Percentiles rank a stretch among this genome's conserved stretches.
Evolutionary conservation across 1,284 basidiomycete species (phyloP).

Genomic region (Paramarasmius palmivorus): DNA sequence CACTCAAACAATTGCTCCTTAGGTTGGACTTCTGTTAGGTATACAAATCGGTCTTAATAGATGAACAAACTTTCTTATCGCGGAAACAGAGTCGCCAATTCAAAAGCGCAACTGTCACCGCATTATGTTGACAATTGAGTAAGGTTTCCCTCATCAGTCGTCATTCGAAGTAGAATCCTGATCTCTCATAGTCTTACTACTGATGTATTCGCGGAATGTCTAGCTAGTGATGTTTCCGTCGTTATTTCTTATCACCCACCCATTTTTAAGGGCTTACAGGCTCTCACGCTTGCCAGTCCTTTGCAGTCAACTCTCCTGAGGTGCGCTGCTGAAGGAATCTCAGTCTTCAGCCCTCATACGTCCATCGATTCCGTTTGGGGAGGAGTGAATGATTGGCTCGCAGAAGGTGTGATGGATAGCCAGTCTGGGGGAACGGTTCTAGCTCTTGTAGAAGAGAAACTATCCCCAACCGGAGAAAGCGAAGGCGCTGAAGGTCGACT

Average conservation of each 20-base stretch:
- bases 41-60: conserved; percentile 14
- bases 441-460: conserved; percentile 40
- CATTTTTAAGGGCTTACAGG: conserved; percentile 82
- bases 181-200: conserved; percentile 71
- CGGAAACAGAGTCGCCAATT: conserved; percentile 70
- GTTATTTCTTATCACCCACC: conserved; percentile 90
- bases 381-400: conserved; percentile 88
- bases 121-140: conserved; percentile 88
- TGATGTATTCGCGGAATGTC: conserved; percentile 75
- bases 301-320: conserved; percentile 81
- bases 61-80: conserved; percentile 3
- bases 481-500: conserved; percentile 72
- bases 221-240: conserved; percentile 59
- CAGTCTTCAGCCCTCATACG: conserved; percentile 87
- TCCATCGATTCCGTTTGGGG: conserved; percentile 80
- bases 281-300: conserved; percentile 77
- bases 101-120: conserved; percentile 55
- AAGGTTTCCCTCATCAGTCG: conserved; percentile 27
- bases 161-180: conserved; percentile 1
- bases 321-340: conserved; percentile 81
- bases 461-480: conserved; percentile 31
- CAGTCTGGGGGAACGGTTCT: conserved; percentile 26
- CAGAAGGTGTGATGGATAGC: conserved; percentile 38
- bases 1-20: conserved; percentile 15
- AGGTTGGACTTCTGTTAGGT: conserved; percentile 88